Percentiles rank a stretch among this genome's conserved stretches.
Conservation (phyloP, 108 stramenopile genomes). For the Ochromonas danica region DNA sequence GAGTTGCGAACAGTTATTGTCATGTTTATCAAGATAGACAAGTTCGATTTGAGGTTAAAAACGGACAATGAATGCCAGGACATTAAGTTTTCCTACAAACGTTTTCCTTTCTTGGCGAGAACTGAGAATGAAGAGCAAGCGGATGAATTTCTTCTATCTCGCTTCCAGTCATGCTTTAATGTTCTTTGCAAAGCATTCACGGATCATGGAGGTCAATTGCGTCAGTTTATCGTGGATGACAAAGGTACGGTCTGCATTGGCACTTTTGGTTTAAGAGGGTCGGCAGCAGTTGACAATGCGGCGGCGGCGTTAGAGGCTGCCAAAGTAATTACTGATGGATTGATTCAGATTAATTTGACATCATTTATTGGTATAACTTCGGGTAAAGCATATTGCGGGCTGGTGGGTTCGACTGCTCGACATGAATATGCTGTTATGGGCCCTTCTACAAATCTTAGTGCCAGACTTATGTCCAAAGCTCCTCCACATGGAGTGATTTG, state of each 20-base stretch:
- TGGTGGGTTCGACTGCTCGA: slow-evolving; percentile 41
- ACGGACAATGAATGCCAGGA: not conserved
- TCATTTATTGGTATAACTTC: slow-evolving; percentile 47
- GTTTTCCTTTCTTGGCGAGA: not conserved
- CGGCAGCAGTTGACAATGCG: slow-evolving; percentile 54
- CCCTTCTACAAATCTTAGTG: slow-evolving; percentile 45
- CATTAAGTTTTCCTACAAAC: not conserved
- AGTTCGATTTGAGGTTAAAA: not conserved
- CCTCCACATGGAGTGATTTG: slow-evolving; percentile 47
- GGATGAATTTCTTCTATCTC: not conserved
- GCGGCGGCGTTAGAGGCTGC: slow-evolving; percentile 51
- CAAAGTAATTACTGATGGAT: slow-evolving; percentile 33
- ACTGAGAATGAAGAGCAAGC: not conserved
- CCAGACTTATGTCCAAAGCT: slow-evolving; percentile 49
- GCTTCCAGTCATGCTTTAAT: not conserved
- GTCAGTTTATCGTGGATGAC: slow-evolving; percentile 68
- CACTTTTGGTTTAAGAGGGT: slow-evolving; percentile 62
- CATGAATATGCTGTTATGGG: slow-evolving; percentile 52
- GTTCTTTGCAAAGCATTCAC: slow-evolving; percentile 53
- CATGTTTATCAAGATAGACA: slow-evolving; percentile 54
- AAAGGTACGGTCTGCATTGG: slow-evolving; percentile 64
- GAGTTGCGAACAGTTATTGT: slow-evolving; percentile 54
- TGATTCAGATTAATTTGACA: slow-evolving; percentile 27
- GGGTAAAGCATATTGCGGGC: slow-evolving; percentile 47
- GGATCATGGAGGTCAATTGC: slow-evolving; percentile 47